Evolutionary conservation across 257 asterid species (phyloP), one percentile per base, ranked within the genome.

Genomic region (Ophiorrhiza pumila): DNA sequence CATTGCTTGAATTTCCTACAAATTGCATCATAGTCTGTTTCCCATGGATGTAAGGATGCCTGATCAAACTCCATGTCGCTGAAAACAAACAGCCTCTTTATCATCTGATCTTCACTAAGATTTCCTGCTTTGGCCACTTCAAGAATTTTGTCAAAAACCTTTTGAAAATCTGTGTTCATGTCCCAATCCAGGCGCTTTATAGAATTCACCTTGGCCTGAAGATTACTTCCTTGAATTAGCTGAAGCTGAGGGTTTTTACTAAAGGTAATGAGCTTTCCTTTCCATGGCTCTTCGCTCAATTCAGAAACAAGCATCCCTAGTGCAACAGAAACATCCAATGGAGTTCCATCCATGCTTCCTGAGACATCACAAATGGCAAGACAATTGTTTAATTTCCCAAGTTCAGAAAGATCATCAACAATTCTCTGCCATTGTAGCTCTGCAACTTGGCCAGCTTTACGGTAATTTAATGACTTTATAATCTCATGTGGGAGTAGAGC

Each of bases 31-130:
- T 88, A 84, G 73, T 87, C 92, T 0, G 87, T 87, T 80, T 87
- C 92, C 92, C 88, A 81, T 0, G 80, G 74, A 49, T 60, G 69
- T 6, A 0, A 4, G 0, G 88, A 79, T 1, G 92, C 90, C 46
- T 66, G 5, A 77, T 85, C 85, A n/a, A 87, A 85, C 68, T 87
- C 90, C 90, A 87, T 85, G 45, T 87, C 92, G n/a, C 90, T 87
- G 55, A 85, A 85, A 17, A 85, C 90, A 52, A 87, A 87, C 37
- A 85, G 49, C 71, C 84, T 78, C 74, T 80, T 87, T 10, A 85
- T 76, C 88, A 85, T 83, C 59, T 70, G 56, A 10, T 85, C 90
- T 53, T 81, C 79, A 0, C 71, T 74, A 69, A 83, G 60, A 1
- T 76, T 74, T 47, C 83, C 88, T 0, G 62, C 23, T 17, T 76